These are phyloP conservation scores for Nakazawaea laoshanensis DNA, from an alignment of 805 yeast genomes.

Conservation along the genomic window DNA sequence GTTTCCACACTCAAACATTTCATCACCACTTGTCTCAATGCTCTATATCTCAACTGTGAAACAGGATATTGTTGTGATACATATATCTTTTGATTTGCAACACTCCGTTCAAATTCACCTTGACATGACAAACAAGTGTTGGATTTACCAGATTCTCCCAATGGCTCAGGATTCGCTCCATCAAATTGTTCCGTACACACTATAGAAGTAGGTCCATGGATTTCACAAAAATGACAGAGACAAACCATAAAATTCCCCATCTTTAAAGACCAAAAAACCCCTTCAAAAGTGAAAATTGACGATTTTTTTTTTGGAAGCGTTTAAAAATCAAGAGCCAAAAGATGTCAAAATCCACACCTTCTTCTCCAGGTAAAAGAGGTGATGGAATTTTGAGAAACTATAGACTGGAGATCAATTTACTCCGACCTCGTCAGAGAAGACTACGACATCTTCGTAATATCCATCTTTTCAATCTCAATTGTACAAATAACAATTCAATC, in stretches of 20 bases:
- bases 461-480: constrained; percentile 5
- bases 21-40: constrained; percentile 52
- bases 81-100: constrained; percentile 18
- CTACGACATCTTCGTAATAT: constrained; percentile 6
- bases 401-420: not conserved
- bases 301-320: too few relatives aligned
- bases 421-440: constrained; percentile 2
- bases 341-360: constrained; percentile 2
- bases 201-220: constrained; percentile 65
- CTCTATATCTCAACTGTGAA: constrained; percentile 38
- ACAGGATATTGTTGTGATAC: constrained; percentile 58
- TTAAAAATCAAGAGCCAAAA: not conserved
- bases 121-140: constrained; percentile 53
- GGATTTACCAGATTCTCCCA: constrained; percentile 14
- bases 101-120: constrained; percentile 20
- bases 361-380: not conserved
- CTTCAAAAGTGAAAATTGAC: too few relatives aligned
- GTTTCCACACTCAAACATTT: constrained; percentile 63
- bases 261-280: not conserved
- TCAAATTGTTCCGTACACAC: constrained; percentile 47
- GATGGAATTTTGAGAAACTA: not conserved
- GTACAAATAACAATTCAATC: not conserved
- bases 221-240: constrained; percentile 70
- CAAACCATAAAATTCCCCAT: constrained; percentile 38
- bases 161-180: constrained; percentile 23